These are phyloP conservation scores for Herpomyces periplanetae DNA, from an alignment of 2,329 filamentous ascomycete species.

Conservation along the genomic window DNA sequence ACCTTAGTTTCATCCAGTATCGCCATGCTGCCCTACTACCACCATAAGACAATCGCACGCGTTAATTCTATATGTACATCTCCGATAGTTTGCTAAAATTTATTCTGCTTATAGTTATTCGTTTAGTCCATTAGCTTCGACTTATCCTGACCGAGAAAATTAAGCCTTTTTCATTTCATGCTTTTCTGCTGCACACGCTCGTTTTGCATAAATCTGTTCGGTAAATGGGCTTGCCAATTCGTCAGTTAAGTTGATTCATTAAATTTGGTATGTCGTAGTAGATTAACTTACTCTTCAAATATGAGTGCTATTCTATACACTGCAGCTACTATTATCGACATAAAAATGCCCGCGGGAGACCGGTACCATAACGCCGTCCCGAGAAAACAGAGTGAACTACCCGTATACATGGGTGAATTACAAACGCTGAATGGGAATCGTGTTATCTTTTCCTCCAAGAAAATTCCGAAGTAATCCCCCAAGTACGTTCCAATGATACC, in stretches of 20 bases:
- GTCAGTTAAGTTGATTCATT: conserved; percentile 1
- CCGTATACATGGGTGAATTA: conserved; percentile 79
- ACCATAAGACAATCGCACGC: too few relatives aligned
- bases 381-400: conserved; percentile 62
- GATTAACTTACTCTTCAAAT: conserved; percentile 28
- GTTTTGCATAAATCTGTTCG: conserved; percentile 57
- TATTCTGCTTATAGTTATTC: too few relatives aligned
- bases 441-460: conserved; percentile 79
- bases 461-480: conserved; percentile 90
- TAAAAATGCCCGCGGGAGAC: conserved; percentile 43
- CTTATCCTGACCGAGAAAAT: too few relatives aligned
- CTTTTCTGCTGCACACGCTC: conserved; percentile 14
- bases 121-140: too few relatives aligned
- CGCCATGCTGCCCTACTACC: too few relatives aligned
- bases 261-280: conserved; percentile 1
- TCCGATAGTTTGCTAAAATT: too few relatives aligned
- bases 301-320: conserved; percentile 42
- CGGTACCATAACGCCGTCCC: conserved; percentile 49
- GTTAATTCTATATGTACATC: too few relatives aligned
- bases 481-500: conserved; percentile 85
- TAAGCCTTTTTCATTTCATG: conserved; percentile 7
- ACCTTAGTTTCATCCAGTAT: too few relatives aligned
- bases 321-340: conserved; percentile 31
- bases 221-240: conserved; percentile 27
- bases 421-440: conserved; percentile 84